A percentile compares a stretch with the other conserved stretches of the same genome.
Evolutionary conservation across 768 basidiomycete species (phyloP).

Genomic region (Suillus decipiens): DNA sequence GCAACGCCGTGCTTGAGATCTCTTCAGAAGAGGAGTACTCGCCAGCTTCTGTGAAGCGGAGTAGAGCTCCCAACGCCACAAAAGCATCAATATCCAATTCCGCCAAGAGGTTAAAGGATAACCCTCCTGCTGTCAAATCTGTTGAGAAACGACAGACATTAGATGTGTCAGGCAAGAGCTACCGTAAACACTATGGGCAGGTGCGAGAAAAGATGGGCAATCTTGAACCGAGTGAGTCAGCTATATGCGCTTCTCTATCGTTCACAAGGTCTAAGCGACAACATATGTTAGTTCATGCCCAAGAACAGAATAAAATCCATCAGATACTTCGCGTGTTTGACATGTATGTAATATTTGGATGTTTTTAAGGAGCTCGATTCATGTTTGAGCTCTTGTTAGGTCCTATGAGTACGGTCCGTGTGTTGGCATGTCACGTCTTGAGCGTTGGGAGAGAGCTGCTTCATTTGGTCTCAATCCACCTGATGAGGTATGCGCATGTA

Average conservation of each 20-base stretch:
- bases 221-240: conserved; percentile 57
- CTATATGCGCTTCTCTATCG: conserved; percentile 1
- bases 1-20: conserved; percentile 15
- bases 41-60: conserved; percentile 5
- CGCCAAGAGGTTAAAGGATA: conserved; percentile 12
- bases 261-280: conserved; percentile 1
- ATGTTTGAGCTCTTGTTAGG: conserved; percentile 36
- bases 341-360: conserved; percentile 43
- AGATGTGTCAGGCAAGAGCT: conserved; percentile 52
- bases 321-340: conserved; percentile 82
- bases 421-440: conserved; percentile 74
- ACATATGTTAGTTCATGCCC: conserved; percentile 58
- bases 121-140: neutral
- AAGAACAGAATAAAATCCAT: conserved; percentile 62
- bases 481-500: conserved; percentile 52
- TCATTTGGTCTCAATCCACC: conserved; percentile 81
- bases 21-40: conserved; percentile 24
- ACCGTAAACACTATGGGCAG: conserved; percentile 49
- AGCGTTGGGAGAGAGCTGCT: conserved; percentile 86
- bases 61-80: conserved; percentile 26
- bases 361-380: neutral
- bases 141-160: conserved; percentile 26
- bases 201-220: conserved; percentile 56
- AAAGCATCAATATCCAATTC: conserved; percentile 15
- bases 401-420: conserved; percentile 83